Evolutionary conservation across 2,329 filamentous ascomycete genomes (phyloP).

Genomic region (Zarea fungicola): DNA sequence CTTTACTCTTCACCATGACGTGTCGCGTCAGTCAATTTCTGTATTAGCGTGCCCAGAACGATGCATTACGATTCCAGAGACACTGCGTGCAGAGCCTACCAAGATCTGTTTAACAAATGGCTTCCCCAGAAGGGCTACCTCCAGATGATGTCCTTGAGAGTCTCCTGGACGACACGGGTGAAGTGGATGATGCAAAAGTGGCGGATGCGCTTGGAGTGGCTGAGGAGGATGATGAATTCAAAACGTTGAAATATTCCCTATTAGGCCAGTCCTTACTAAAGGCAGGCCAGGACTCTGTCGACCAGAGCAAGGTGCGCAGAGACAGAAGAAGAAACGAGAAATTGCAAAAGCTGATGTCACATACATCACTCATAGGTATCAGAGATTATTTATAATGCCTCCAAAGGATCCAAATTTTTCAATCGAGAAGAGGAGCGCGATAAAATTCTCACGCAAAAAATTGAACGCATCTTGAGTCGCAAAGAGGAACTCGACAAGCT

Average conservation of each 20-base stretch:
- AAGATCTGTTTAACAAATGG: background rate
- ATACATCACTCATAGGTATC: slow-evolving; percentile 56
- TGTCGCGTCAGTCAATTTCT: background rate
- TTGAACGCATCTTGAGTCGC: slow-evolving; percentile 69
- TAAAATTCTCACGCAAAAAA: slow-evolving; percentile 77
- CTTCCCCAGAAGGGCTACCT: slow-evolving; percentile 1
- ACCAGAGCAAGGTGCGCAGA: slow-evolving; percentile 74
- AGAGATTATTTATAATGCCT: slow-evolving; percentile 94
- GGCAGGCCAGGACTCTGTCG: slow-evolving; percentile 87
- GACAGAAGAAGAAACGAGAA: too few species aligned
- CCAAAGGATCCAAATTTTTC: slow-evolving; percentile 95
- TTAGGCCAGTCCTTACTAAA: slow-evolving; percentile 90
- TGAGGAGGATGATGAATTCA: slow-evolving; percentile 31
- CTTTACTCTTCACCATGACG: background rate
- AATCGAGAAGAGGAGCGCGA: slow-evolving; percentile 82
- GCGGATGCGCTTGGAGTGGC: slow-evolving; percentile 6
- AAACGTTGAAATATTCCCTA: slow-evolving; percentile 80
- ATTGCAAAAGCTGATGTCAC: too few species aligned
- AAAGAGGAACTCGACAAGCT: slow-evolving; percentile 70
- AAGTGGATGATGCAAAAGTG: slow-evolving; percentile 11
- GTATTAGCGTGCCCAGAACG: background rate
- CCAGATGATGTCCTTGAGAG: background rate
- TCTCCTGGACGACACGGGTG: slow-evolving; percentile 3
- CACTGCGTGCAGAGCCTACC: background rate
- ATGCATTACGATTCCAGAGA: slow-evolving; percentile 4